Conservation (phyloP, 2,329 filamentous ascomycete species). For the Colletotrichum sp. region DNA sequence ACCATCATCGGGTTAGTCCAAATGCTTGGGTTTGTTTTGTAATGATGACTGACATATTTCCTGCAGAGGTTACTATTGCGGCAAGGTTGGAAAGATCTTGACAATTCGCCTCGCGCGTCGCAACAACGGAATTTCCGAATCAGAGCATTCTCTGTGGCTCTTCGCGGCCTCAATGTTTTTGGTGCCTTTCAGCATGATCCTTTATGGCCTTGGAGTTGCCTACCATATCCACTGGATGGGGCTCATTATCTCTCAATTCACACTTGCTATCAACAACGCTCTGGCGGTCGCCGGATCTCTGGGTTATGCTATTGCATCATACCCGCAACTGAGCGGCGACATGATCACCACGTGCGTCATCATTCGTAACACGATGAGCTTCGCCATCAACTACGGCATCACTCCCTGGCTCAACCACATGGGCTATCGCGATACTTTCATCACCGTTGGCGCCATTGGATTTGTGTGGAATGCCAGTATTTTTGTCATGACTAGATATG, state of each 20-base stretch:
- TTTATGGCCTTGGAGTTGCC: conserved; percentile 42
- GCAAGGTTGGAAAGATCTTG: conserved; percentile 41
- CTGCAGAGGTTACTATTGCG: conserved; percentile 31
- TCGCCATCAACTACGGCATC: conserved; percentile 34
- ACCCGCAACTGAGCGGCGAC: conserved; percentile 32
- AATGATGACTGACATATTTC: not conserved
- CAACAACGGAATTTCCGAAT: conserved; percentile 45
- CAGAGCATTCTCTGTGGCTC: conserved; percentile 45
- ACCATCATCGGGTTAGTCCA: conserved; percentile 39
- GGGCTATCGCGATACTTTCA: conserved; percentile 42
- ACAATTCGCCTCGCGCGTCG: conserved; percentile 41
- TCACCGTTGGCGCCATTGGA: conserved; percentile 38
- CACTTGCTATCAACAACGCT: conserved; percentile 30
- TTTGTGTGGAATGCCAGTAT: conserved; percentile 44
- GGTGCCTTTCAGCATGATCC: conserved; percentile 44
- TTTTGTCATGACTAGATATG: conserved; percentile 52
- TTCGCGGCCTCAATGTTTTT: conserved; percentile 31
- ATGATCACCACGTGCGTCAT: conserved; percentile 34
- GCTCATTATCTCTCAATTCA: conserved; percentile 30
- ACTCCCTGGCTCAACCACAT: conserved; percentile 35
- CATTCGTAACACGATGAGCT: conserved; percentile 43
- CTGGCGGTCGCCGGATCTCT: conserved; percentile 29
- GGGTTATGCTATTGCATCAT: conserved; percentile 34
- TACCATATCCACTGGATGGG: conserved; percentile 36
- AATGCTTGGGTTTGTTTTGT: no score